These are phyloP conservation scores for Macrophomina pseudophaseolina DNA, from an alignment of 2,329 filamentous ascomycete genomes.

Conservation along the genomic window DNA sequence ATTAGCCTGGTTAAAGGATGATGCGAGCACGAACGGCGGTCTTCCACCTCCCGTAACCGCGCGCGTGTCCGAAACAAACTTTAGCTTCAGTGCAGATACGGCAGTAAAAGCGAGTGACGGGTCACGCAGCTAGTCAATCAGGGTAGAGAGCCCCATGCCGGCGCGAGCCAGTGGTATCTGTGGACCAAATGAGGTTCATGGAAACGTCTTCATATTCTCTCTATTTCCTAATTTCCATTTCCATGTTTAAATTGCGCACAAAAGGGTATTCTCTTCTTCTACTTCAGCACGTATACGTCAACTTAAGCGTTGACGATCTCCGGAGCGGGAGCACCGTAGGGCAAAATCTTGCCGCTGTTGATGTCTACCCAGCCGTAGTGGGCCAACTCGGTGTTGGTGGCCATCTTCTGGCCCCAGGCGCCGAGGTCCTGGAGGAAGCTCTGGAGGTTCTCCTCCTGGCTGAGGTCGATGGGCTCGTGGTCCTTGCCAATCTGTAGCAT, in stretches of 20 bases:
- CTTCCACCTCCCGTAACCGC: too few relatives aligned
- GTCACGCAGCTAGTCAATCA: too few relatives aligned
- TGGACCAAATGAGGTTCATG: neutral
- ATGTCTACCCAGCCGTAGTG: constrained; percentile 55
- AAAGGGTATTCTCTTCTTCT: constrained; percentile 10
- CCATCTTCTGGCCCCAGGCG: constrained; percentile 49
- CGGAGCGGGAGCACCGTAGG: constrained; percentile 38
- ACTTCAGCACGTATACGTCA: too few relatives aligned
- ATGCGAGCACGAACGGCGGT: too few relatives aligned
- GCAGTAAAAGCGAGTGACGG: too few relatives aligned
- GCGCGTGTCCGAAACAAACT: too few relatives aligned
- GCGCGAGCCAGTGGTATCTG: too few relatives aligned
- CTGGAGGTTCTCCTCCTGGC: constrained; percentile 54
- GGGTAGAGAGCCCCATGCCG: too few relatives aligned
- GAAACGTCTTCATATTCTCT: constrained; percentile 1
- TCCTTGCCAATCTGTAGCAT: constrained; percentile 41
- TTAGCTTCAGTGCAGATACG: too few relatives aligned
- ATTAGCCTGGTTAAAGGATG: too few relatives aligned
- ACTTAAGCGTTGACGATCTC: constrained; percentile 3
- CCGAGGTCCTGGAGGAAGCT: constrained; percentile 56
- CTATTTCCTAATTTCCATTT: constrained; percentile 16
- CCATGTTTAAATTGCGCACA: neutral
- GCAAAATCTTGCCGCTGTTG: constrained; percentile 41
- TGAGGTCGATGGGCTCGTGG: constrained; percentile 59
- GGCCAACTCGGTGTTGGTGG: constrained; percentile 44